phyloP scores from a whole-genome alignment of 202 grass and related monocot genomes.

The Bolboschoenoplectus hybrid region DNA sequence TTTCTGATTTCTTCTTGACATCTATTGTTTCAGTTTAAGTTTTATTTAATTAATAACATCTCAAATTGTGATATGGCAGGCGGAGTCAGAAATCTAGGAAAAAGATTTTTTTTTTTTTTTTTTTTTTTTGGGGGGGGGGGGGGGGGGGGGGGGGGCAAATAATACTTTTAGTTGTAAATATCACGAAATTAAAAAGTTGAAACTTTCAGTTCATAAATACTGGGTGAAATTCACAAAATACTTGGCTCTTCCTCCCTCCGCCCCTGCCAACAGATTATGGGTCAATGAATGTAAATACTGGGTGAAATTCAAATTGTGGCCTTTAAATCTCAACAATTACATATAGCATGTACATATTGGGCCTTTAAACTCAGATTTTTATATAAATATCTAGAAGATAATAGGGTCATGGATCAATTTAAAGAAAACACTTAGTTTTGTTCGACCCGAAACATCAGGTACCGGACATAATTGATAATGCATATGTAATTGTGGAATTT shows the following conservation, averaged over 20 bases:
- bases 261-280: neutral
- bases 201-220: too few relatives aligned
- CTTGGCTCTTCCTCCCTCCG: too few relatives aligned
- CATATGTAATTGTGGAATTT: constrained; percentile 91
- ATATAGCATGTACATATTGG: neutral
- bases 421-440: neutral
- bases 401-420: neutral
- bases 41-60: constrained; percentile 12
- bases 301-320: constrained; percentile 25
- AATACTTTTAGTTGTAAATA: too few relatives aligned
- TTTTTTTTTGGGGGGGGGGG: too few relatives aligned
- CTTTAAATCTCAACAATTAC: neutral
- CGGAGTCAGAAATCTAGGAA: too few relatives aligned
- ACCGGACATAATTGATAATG: constrained; percentile 98
- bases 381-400: constrained; percentile 16
- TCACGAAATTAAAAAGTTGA: too few relatives aligned
- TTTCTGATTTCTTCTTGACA: neutral
- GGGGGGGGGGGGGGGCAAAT: too few relatives aligned
- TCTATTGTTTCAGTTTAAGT: neutral
- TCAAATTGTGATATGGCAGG: too few relatives aligned
- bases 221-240: too few relatives aligned
- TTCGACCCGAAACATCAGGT: constrained; percentile 50
- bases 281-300: constrained; percentile 22
- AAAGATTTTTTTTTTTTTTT: too few relatives aligned
- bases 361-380: too few relatives aligned